These are phyloP conservation scores for Candida smagusa DNA, from an alignment of 1,139 yeast species.

Conservation along the genomic window DNA sequence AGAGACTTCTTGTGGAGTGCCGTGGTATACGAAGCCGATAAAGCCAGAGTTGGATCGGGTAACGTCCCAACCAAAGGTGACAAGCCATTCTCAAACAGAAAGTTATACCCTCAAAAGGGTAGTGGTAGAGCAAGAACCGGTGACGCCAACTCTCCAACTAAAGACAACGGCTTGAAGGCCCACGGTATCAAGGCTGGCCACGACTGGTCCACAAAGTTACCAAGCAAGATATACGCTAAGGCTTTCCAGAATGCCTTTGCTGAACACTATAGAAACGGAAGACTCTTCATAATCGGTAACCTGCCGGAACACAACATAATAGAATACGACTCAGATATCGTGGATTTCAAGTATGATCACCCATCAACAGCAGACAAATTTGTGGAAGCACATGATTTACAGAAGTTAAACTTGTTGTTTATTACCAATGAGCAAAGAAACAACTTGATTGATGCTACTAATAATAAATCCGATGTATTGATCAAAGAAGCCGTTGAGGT, in stretches of 20 bases:
- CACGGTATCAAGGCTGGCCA: slow-evolving; percentile 89
- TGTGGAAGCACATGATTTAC: slow-evolving; percentile 52
- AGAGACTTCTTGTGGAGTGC: slow-evolving; percentile 94
- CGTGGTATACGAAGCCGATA: slow-evolving; percentile 87
- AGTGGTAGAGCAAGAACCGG: slow-evolving; percentile 95
- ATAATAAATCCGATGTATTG: slow-evolving; percentile 57
- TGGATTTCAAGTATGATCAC: slow-evolving; percentile 48
- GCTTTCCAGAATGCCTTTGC: slow-evolving; percentile 84
- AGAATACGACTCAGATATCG: slow-evolving; percentile 18
- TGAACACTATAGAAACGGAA: slow-evolving; percentile 73
- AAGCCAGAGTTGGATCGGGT: slow-evolving; percentile 83
- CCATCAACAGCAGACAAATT: slow-evolving; percentile 57
- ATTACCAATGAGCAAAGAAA: slow-evolving; percentile 52
- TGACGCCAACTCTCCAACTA: slow-evolving; percentile 90
- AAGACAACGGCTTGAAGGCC: slow-evolving; percentile 88
- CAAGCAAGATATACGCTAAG: slow-evolving; percentile 64
- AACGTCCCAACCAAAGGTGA: slow-evolving; percentile 84
- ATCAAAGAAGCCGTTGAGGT: slow-evolving; percentile 80
- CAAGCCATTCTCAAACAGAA: slow-evolving; percentile 80
- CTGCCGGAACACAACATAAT: slow-evolving; percentile 6
- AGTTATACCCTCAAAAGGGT: slow-evolving; percentile 88
- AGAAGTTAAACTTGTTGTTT: slow-evolving; percentile 60
- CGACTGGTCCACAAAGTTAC: slow-evolving; percentile 83
- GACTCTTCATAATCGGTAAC: slow-evolving; percentile 65
- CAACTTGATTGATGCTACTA: slow-evolving; percentile 54